Evolutionary conservation across 768 basidiomycete species (phyloP).

Genomic region (Termitomyces sp.): DNA sequence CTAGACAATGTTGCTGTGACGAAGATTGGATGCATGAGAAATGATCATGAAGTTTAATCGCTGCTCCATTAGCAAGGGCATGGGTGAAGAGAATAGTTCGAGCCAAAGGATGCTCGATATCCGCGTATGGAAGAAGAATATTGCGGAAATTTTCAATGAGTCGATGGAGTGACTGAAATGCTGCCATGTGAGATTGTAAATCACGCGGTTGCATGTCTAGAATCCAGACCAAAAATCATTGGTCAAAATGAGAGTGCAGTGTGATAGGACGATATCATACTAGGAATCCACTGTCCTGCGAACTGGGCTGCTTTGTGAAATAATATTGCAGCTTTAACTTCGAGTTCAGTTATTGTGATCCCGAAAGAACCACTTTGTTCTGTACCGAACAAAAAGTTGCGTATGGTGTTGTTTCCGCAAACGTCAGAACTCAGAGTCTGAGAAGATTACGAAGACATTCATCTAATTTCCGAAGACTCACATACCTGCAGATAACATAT

Average conservation of each 20-base stretch:
- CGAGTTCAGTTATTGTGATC: conserved; percentile 34
- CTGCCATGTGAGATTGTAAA: conserved; percentile 33
- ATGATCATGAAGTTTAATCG: conserved; percentile 46
- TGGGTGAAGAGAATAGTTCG: conserved; percentile 40
- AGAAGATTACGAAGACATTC: conserved; percentile 8
- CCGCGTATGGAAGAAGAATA: conserved; percentile 27
- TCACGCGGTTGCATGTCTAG: conserved; percentile 38
- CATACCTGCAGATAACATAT: conserved; percentile 32
- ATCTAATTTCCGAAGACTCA: conserved; percentile 3
- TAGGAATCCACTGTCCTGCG: conserved; percentile 39
- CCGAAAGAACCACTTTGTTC: too few relatives aligned
- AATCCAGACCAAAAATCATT: not conserved
- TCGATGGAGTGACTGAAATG: conserved; percentile 39
- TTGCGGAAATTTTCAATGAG: conserved; percentile 37
- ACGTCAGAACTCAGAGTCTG: conserved; percentile 43
- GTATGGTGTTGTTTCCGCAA: conserved; percentile 42
- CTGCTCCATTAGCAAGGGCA: conserved; percentile 41
- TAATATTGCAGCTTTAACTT: conserved; percentile 51
- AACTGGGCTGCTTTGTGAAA: conserved; percentile 55
- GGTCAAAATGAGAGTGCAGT: not conserved
- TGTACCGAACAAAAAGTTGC: conserved; percentile 39
- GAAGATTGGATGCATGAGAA: conserved; percentile 36
- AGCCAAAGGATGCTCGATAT: conserved; percentile 26
- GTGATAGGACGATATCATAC: conserved; percentile 20
- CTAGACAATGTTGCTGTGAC: conserved; percentile 39